These are phyloP conservation scores for Coriolopsis trogii DNA, from an alignment of 1,284 basidiomycete species.

Conservation along the genomic window DNA sequence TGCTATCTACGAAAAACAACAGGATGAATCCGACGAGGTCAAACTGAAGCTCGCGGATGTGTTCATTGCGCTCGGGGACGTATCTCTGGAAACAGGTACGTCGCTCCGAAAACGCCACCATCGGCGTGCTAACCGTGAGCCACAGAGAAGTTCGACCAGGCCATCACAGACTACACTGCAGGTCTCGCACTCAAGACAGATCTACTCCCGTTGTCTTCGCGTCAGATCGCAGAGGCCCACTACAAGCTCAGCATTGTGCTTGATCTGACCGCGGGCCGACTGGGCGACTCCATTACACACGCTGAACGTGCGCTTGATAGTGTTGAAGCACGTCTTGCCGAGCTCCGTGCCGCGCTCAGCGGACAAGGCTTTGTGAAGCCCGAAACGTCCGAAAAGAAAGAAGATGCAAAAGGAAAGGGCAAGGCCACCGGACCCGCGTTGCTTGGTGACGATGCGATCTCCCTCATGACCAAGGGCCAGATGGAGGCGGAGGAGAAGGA, in stretches of 20 bases:
- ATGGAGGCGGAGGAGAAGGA: slow-evolving; percentile 81
- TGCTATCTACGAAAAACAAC: slow-evolving; percentile 76
- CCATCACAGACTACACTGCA: slow-evolving; percentile 79
- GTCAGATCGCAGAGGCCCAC: slow-evolving; percentile 87
- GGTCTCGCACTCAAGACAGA: slow-evolving; percentile 72
- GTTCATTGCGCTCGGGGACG: slow-evolving; percentile 83
- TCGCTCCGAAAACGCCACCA: background rate
- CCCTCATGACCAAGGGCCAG: slow-evolving; percentile 64
- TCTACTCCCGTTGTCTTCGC: slow-evolving; percentile 77
- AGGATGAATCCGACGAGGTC: slow-evolving; percentile 56
- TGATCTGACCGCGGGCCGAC: slow-evolving; percentile 80
- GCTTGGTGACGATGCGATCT: slow-evolving; percentile 56
- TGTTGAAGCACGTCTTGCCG: slow-evolving; percentile 68
- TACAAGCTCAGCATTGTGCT: slow-evolving; percentile 90
- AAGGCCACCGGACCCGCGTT: slow-evolving; percentile 50
- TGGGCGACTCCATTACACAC: slow-evolving; percentile 79
- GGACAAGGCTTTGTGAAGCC: slow-evolving; percentile 38
- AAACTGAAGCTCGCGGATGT: slow-evolving; percentile 83
- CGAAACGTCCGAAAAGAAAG: slow-evolving; percentile 35
- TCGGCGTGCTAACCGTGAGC: background rate
- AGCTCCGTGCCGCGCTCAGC: slow-evolving; percentile 60
- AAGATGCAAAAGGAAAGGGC: slow-evolving; percentile 65
- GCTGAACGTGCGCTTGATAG: slow-evolving; percentile 79
- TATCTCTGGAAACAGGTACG: slow-evolving; percentile 87
- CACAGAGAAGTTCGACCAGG: slow-evolving; percentile 91